Base-by-base conservation (phyloP, 148 eudicot genomes). In the Diospyros kaki region DNA sequence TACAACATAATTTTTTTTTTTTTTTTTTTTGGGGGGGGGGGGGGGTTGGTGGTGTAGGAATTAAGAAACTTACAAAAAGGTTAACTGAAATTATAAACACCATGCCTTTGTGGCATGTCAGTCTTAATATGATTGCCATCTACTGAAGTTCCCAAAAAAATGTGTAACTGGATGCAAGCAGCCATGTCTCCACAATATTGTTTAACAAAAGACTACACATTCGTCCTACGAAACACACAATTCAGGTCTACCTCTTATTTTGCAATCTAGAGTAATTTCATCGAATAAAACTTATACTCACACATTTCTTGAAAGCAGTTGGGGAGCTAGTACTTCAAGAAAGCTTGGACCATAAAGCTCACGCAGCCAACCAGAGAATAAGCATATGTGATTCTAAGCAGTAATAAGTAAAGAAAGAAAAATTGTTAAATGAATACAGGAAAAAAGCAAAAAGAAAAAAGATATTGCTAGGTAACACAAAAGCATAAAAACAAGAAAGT, bases 311-410 rank as follows among this genome's bases (percentile, higher is more conserved):
- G 91, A 81, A 66, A 96, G 91, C 44, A 96, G 72, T 76, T 91
- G 93, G 28, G 98, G 97, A 62, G 95, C 98, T 62, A 93, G 83
- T 54, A 81, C 55, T 83, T 92, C 99, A 66, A 96, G 90, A 83
- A 96, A 87, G 75, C 97, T 93, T 13, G 94, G 94, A 59, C 97
- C 98, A 81, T 85, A 83, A 64, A 83, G 86, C 79, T 96, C 99
- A 42, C 93, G 83, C 86, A 96, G 78, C 97, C 94, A 96, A 69
- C 99, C 98, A 76, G 99, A 83, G 87, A 91, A 93, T 73, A 93
- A 86, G 90, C 99, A 92, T 68, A 92, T 70, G 79, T 96, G 93
- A 78, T 76, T 84, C 99, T 96, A 67, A 76, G 46, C 73, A 77
- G 58, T 76, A 66, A 81, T 44, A 41, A 28, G 48, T 74, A 68